A percentile compares a stretch with the other conserved stretches of the same genome.
These are phyloP conservation scores for Fusarium denticulatum DNA, from an alignment of 2,329 filamentous ascomycete genomes.

Conservation along the genomic window DNA sequence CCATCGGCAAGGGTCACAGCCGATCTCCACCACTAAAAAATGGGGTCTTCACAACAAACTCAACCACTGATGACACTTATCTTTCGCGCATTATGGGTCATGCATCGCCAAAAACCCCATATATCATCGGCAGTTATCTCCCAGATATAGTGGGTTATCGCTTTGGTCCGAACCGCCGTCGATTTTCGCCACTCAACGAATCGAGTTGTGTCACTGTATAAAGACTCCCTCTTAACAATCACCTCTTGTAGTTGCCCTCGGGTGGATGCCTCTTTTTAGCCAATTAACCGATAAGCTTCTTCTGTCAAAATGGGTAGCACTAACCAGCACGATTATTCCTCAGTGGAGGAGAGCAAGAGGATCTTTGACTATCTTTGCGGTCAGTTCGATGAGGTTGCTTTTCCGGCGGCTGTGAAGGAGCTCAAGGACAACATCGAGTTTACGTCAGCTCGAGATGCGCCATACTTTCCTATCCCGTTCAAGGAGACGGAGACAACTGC, in stretches of 20 bases:
- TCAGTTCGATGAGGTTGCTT: conserved; percentile 43
- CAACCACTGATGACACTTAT: neutral
- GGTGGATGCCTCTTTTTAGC: neutral
- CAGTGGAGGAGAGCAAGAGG: conserved; percentile 30
- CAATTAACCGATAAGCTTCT: neutral
- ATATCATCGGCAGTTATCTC: neutral
- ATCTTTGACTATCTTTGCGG: conserved; percentile 34
- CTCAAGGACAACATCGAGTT: conserved; percentile 46
- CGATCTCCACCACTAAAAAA: conserved; percentile 4
- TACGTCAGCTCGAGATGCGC: conserved; percentile 47
- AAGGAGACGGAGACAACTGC: conserved; percentile 58
- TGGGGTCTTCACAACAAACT: neutral
- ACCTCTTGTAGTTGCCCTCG: neutral
- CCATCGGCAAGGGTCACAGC: conserved; percentile 17
- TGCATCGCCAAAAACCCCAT: neutral
- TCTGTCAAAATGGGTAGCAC: conserved; percentile 24
- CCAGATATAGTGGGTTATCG: neutral
- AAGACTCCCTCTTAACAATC: conserved; percentile 16
- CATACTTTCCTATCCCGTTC: conserved; percentile 59
- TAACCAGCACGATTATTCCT: conserved; percentile 31
- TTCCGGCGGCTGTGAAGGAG: conserved; percentile 44
- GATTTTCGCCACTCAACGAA: neutral
- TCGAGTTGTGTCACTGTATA: conserved; percentile 9
- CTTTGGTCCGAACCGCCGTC: conserved; percentile 3
- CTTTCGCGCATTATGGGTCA: neutral